Evolutionary conservation across 257 asterid species (phyloP).

Genomic region (Thymus mandschuricus): DNA sequence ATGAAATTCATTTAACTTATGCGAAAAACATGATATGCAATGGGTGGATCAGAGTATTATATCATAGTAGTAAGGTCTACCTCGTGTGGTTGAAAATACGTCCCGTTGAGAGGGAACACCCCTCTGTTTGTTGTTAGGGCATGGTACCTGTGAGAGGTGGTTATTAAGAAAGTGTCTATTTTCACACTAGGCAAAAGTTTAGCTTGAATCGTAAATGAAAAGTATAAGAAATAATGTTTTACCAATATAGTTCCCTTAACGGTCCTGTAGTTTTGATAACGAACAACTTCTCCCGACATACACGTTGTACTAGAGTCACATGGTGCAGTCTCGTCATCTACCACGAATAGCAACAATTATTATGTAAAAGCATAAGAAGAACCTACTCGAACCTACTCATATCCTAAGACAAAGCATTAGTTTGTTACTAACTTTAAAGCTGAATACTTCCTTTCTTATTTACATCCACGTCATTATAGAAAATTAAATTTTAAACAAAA

Average conservation of each 20-base stretch:
- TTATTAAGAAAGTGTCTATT: too few relatives aligned
- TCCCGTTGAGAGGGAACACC: slow-evolving; percentile 73
- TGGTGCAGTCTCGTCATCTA: not conserved
- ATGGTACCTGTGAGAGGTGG: slow-evolving; percentile 51
- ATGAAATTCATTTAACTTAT: not conserved
- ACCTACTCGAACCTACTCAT: too few relatives aligned
- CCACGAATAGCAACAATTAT: not conserved
- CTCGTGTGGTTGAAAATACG: slow-evolving; percentile 83
- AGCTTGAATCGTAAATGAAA: not conserved
- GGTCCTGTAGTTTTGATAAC: slow-evolving; percentile 2
- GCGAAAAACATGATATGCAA: not conserved
- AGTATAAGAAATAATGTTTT: not conserved
- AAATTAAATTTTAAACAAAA: too few relatives aligned
- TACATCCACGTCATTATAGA: too few relatives aligned
- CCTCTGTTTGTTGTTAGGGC: slow-evolving; percentile 64
- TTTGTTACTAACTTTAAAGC: too few relatives aligned
- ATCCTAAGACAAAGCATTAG: too few relatives aligned
- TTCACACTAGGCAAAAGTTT: too few relatives aligned
- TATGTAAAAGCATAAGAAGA: too few relatives aligned
- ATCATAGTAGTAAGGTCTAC: slow-evolving; percentile 25
- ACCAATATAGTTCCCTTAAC: slow-evolving; percentile 66
- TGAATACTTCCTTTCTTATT: too few relatives aligned
- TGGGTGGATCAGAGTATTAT: too few relatives aligned
- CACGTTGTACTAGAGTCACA: not conserved
- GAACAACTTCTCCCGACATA: not conserved